Evolutionary conservation across 2,329 filamentous ascomycete genomes (phyloP), one percentile per base, ranked within the genome.

Genomic region (Fusarium fujikuroi): DNA sequence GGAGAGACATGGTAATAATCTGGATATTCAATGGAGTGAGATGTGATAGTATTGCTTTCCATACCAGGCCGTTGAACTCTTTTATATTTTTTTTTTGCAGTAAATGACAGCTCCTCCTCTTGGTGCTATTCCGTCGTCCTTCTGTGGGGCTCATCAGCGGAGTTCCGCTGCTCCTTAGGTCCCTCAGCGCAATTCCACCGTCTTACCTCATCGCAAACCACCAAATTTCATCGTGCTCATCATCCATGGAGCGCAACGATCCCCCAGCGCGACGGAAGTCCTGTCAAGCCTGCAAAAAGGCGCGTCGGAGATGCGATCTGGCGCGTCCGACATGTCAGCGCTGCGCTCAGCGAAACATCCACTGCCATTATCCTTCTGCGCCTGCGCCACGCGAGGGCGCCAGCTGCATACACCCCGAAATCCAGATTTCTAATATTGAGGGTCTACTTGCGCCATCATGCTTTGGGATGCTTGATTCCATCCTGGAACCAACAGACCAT

Each of bases 181-280:
- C 44, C n/a, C 18, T 40, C n/a, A 28, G 57, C 57, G 44, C 57
- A 36, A 9, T 62, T 63, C 57, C 61, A 40, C 44, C 44, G 5
- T 19, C 11, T 50, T 11, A 11, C 11, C 21, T 56, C 18, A n/a
- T 18, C 21, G 9, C n/a, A 25, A 21, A 53, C 16, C 58, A 56
- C 12, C 46, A 16, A 18, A 16, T 8, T 1, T 21, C 18, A n/a
- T 37, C 42, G 5, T 3, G 11, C 5, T 25, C 12, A 32, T 19
- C 44, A 18, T 14, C 18, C 9, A 62, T 50, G 11, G 61, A 64
- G n/a, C 61, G 44, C 21, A 25, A 39, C 19, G 32, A 52, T 14
- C 61, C 61, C 3, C 61, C 61, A 14, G 25, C 59, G 8, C 23
- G 61, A 19, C 61, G 57, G 8, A 64, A 64, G 18, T 63, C 61